Percentiles rank a stretch among this genome's conserved stretches.
Evolutionary conservation across 768 basidiomycete species (phyloP).

Genomic region (Xanthoconium stramineum): DNA sequence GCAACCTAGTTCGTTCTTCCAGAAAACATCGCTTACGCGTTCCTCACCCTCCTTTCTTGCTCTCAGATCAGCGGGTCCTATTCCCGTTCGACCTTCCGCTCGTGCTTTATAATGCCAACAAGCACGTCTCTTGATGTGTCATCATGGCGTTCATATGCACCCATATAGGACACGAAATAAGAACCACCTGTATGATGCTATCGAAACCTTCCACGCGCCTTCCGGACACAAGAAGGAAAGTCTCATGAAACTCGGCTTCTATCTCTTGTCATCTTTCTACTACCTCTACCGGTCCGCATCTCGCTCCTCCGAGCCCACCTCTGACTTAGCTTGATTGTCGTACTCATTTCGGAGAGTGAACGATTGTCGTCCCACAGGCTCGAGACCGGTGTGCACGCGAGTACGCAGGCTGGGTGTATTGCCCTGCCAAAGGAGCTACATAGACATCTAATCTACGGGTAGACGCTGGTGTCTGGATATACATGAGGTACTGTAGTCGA

Average conservation of each 20-base stretch:
- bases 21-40: conserved; percentile 93
- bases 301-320: background rate
- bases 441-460: conserved; percentile 19
- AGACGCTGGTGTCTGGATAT: conserved; percentile 11
- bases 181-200: conserved; percentile 98
- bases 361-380: conserved; percentile 22
- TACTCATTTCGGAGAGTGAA: conserved; percentile 78
- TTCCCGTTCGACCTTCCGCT: conserved; percentile 89
- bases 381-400: background rate
- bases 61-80: conserved; percentile 93
- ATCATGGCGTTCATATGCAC: background rate
- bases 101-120: conserved; percentile 88
- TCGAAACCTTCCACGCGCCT: conserved; percentile 96
- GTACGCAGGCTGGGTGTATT: background rate
- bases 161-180: conserved; percentile 77
- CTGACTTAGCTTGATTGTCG: conserved; percentile 74
- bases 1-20: conserved; percentile 84
- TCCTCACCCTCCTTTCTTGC: conserved; percentile 89
- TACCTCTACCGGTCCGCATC: conserved; percentile 79
- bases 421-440: conserved; percentile 8
- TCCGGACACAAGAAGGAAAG: conserved; percentile 94
- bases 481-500: conserved; percentile 2
- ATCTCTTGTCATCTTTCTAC: conserved; percentile 88
- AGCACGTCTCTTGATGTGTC: conserved; percentile 50
- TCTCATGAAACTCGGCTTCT: conserved; percentile 93